These are phyloP conservation scores for Phaeolepiota aurea DNA, from an alignment of 768 basidiomycete species.

Conservation along the genomic window DNA sequence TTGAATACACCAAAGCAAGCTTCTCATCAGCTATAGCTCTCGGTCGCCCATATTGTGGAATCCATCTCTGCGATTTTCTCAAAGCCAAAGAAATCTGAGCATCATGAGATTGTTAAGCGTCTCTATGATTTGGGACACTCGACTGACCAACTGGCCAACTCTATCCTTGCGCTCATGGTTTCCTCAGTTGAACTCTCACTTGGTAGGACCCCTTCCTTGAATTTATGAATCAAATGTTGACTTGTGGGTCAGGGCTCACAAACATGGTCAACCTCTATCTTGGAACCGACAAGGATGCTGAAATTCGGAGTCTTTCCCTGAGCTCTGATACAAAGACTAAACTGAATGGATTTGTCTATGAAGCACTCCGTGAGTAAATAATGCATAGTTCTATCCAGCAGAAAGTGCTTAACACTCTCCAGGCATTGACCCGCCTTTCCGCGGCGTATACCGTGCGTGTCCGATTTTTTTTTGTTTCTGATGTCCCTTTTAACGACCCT, in stretches of 20 bases:
- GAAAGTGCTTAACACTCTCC: constrained; percentile 2
- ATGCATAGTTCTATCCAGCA: not conserved
- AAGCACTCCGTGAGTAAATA: constrained; percentile 57
- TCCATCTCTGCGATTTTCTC: constrained; percentile 38
- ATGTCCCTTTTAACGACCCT: not conserved
- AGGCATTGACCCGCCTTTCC: constrained; percentile 72
- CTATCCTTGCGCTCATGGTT: constrained; percentile 64
- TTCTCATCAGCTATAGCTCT: constrained; percentile 20
- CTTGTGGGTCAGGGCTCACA: constrained; percentile 38
- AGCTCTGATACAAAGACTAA: constrained; percentile 19
- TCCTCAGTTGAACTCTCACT: constrained; percentile 63
- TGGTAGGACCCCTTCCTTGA: constrained; percentile 32
- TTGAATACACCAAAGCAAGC: no score
- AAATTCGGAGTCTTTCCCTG: constrained; percentile 28
- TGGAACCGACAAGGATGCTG: constrained; percentile 32
- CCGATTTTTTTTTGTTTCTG: not conserved
- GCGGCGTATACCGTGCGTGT: constrained; percentile 54
- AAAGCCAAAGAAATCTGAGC: constrained; percentile 34
- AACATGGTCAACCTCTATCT: constrained; percentile 62
- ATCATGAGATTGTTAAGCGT: constrained; percentile 46
- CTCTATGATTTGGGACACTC: constrained; percentile 49
- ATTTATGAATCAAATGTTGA: not conserved
- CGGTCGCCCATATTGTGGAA: constrained; percentile 32
- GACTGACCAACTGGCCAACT: constrained; percentile 57
- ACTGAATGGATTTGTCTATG: constrained; percentile 52